Percentiles rank a stretch among this genome's conserved stretches.
Evolutionary conservation across 2,329 filamentous ascomycete genomes (phyloP).

Genomic region (Epicoccum nigrum): DNA sequence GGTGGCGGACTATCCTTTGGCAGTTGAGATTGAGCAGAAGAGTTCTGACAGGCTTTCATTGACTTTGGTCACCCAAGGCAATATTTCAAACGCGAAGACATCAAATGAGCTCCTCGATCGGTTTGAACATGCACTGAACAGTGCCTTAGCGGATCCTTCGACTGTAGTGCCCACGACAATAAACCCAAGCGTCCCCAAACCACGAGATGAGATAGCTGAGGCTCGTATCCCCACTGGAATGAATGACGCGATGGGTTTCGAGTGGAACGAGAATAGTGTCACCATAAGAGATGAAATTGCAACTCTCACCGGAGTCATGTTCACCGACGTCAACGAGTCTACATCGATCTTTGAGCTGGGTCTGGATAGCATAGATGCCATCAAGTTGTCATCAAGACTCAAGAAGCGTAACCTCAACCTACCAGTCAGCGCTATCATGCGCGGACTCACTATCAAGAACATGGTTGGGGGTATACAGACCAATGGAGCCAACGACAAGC

Average conservation of each 20-base stretch:
- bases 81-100: constrained; percentile 45
- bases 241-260: constrained; percentile 48
- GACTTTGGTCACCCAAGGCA: constrained; percentile 64
- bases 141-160: constrained; percentile 45
- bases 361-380: constrained; percentile 89
- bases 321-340: constrained; percentile 59
- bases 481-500: neutral
- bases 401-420: constrained; percentile 65
- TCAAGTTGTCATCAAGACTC: constrained; percentile 78
- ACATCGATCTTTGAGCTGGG: constrained; percentile 81
- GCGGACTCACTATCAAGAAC: constrained; percentile 67
- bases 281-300: constrained; percentile 68
- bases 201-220: neutral
- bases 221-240: neutral
- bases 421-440: constrained; percentile 78
- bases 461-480: constrained; percentile 55
- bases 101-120: constrained; percentile 51
- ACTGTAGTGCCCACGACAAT: constrained; percentile 25
- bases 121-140: constrained; percentile 51
- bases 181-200: neutral
- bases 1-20: constrained; percentile 73
- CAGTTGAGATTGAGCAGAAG: constrained; percentile 72
- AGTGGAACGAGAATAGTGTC: constrained; percentile 64
- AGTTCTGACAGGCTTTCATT: constrained; percentile 58
- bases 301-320: constrained; percentile 61